Conservation (phyloP, 768 basidiomycete species). For the Suillus spraguei region DNA sequence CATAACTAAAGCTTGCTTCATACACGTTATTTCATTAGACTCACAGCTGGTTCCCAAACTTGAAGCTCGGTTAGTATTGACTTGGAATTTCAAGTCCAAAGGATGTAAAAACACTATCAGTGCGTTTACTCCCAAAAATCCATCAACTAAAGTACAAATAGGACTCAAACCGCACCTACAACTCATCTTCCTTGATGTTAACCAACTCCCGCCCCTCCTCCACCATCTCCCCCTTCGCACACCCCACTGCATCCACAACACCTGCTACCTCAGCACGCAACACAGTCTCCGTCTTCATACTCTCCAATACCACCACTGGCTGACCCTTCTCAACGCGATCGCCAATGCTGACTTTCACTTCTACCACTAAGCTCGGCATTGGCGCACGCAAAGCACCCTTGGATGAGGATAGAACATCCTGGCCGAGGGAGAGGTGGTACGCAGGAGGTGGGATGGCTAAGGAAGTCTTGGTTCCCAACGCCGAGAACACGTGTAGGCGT, state of each 20-base stretch:
- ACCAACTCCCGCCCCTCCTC: slow-evolving; percentile 84
- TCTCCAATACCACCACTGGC: slow-evolving; percentile 82
- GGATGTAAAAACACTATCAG: background rate
- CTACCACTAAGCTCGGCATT: slow-evolving; percentile 94
- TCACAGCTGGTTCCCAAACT: background rate
- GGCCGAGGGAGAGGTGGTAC: slow-evolving; percentile 71
- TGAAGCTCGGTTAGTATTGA: background rate
- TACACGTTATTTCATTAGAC: background rate
- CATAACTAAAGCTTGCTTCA: background rate
- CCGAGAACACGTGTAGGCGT: slow-evolving; percentile 74
- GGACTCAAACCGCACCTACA: slow-evolving; percentile 9
- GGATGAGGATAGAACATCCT: slow-evolving; percentile 52
- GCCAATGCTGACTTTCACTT: slow-evolving; percentile 77
- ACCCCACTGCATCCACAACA: slow-evolving; percentile 70
- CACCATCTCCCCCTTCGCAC: slow-evolving; percentile 88
- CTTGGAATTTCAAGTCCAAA: background rate
- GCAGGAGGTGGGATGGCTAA: slow-evolving; percentile 68
- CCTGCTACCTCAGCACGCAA: slow-evolving; percentile 72
- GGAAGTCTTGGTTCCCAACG: slow-evolving; percentile 59
- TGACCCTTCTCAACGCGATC: slow-evolving; percentile 82
- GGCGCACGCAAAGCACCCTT: slow-evolving; percentile 78
- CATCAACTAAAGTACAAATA: slow-evolving; percentile 5
- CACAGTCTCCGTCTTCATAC: slow-evolving; percentile 98
- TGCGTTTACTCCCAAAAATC: background rate
- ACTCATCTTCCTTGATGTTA: slow-evolving; percentile 53